Evolutionary conservation across 768 basidiomycete species (phyloP), one percentile per base, ranked within the genome.

Genomic region (Naganishia friedmannii): DNA sequence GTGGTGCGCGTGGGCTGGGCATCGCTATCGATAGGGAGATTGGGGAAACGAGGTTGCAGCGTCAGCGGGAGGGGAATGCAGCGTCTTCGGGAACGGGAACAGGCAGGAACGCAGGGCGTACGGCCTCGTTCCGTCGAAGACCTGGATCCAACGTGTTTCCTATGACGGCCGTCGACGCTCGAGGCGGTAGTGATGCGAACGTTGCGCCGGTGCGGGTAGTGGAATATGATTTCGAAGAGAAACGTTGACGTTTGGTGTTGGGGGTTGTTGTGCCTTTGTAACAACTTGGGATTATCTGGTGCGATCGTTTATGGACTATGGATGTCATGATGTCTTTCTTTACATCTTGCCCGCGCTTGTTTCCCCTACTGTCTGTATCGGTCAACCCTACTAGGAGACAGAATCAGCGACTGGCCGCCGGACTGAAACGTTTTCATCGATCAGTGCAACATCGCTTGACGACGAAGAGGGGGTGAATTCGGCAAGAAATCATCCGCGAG

Each of bases 161-260:
- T 5, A n/a, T 42, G 37, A 63, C 60, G 60, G 60, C 60, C 21
- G 42, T 17, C 28, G 37, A 19, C n/a, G 42, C 21, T 32, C 34
- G 42, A 6, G n/a, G 17, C 39, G 60, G 39, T 23, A 26, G 19
- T 2, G 34, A 37, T 34, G 21, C 2, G 34, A 63, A 63, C 7
- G 60, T n/a, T 42, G 9, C 42, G 15, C 15, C 42, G 5, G 60
- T 63, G 4, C 37, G 60, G 23, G 60, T 63, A 23, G 60, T 63
- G 1, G 60, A 63, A 17, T 63, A 63, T 29, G 42, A 97, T 86
- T 73, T 92, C 88, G 54, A 93, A 90, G 75, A 96, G 87, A 5
- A 92, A 95, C 37, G 89, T 84, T 9, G n/a, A 93, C 12, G 89
- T 91, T 65, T 88, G 87, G 34, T 88, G 85, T 56, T 83, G n/a